These are phyloP conservation scores for Phytopythium mirpurense DNA, from an alignment of 352 stramenopile species.

Conservation along the genomic window DNA sequence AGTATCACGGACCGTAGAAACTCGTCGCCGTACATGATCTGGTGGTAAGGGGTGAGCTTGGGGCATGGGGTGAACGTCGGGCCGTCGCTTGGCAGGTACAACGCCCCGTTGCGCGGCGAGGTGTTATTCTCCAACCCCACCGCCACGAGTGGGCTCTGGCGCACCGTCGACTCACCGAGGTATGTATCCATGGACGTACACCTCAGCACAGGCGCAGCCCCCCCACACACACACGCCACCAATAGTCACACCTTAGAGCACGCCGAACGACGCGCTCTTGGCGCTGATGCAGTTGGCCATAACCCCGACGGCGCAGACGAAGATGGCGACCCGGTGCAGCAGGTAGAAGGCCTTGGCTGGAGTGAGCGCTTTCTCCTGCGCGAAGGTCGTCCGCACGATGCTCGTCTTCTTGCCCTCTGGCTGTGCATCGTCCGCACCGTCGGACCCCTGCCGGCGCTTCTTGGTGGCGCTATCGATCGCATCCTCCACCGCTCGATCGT, in stretches of 20 bases:
- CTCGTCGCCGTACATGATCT: conserved; percentile 24
- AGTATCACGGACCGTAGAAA: conserved; percentile 23
- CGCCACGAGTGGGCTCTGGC: conserved; percentile 24
- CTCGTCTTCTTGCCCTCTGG: neutral
- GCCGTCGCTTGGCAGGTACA: conserved; percentile 29
- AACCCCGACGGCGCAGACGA: neutral
- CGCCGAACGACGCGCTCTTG: neutral
- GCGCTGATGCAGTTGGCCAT: conserved; percentile 6
- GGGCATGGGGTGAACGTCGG: conserved; percentile 18
- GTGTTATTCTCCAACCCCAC: conserved; percentile 19
- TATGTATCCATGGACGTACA: neutral
- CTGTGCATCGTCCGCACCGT: neutral
- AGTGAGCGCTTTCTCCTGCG: neutral
- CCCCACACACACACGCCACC: no score
- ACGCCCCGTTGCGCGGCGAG: conserved; percentile 16
- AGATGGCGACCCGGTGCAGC: conserved; percentile 1
- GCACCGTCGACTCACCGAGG: conserved; percentile 7
- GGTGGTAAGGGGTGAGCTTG: conserved; percentile 8
- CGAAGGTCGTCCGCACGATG: neutral
- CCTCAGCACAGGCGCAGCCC: no score
- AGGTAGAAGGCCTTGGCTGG: neutral
- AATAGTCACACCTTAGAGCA: conserved; percentile 1
- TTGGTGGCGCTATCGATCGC: neutral
- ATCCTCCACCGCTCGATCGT: neutral
- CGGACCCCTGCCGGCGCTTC: neutral